Percentiles rank a stretch among this genome's conserved stretches.
phyloP scores from a whole-genome alignment of 139 green algal genomes.

The Ulvella scutata region DNA sequence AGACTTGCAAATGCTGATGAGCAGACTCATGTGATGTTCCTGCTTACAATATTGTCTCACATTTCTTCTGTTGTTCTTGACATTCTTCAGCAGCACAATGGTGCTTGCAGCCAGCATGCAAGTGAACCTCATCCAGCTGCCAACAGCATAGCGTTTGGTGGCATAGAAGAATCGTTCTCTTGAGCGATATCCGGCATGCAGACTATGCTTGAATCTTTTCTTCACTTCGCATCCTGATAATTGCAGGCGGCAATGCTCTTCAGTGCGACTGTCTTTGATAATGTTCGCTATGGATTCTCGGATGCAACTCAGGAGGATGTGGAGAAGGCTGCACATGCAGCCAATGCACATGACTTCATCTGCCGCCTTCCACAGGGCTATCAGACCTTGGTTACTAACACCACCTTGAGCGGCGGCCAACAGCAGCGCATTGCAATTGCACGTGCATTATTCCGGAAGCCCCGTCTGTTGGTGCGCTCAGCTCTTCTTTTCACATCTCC shows the following conservation, averaged over 20 bases:
- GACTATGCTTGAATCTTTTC: no score
- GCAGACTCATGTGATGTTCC: no score
- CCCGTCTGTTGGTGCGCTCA: constrained; percentile 7
- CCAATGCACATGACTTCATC: constrained; percentile 86
- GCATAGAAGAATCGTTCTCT: no score
- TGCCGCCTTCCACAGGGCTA: constrained; percentile 49
- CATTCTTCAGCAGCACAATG: no score
- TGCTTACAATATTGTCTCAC: no score
- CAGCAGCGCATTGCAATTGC: constrained; percentile 44
- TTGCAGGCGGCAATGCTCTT: constrained; percentile 36
- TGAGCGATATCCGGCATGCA: no score
- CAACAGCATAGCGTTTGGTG: no score
- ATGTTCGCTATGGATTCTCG: constrained; percentile 21
- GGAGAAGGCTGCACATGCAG: constrained; percentile 38
- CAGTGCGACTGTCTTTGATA: constrained; percentile 18
- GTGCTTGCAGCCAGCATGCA: no score
- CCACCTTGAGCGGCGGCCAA: constrained; percentile 25
- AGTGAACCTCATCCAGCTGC: no score
- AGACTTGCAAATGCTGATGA: no score
- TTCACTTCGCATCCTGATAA: no score
- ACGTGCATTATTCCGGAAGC: constrained; percentile 29
- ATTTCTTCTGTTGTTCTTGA: no score
- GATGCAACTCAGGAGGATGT: constrained; percentile 27
- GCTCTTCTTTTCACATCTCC: constrained; percentile 28
- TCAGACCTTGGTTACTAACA: constrained; percentile 46